Evolutionary conservation across 1,284 basidiomycete genomes (phyloP).

Genomic region (Rhodotorula sp.): DNA sequence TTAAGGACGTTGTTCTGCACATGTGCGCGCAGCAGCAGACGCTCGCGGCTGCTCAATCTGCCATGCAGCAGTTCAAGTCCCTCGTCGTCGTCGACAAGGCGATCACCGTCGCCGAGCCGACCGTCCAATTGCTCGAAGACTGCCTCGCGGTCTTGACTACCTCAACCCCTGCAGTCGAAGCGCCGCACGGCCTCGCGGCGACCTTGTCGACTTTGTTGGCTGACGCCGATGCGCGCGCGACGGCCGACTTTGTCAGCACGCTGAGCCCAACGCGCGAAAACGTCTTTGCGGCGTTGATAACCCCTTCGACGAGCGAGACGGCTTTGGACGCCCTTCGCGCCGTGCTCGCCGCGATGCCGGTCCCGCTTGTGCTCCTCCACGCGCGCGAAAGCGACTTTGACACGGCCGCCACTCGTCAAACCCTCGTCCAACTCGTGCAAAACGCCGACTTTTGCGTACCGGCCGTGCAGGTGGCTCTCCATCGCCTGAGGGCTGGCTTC

Average conservation of each 20-base stretch:
- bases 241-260: neutral
- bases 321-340: neutral
- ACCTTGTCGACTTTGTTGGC: neutral
- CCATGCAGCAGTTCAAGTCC: neutral
- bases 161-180: neutral
- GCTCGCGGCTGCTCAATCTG: neutral
- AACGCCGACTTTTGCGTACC: neutral
- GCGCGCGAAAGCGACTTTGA: slow-evolving; percentile 6
- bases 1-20: slow-evolving; percentile 9
- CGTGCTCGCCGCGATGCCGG: slow-evolving; percentile 8
- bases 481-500: slow-evolving; percentile 18
- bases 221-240: neutral
- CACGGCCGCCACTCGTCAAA: neutral
- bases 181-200: neutral
- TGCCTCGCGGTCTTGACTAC: slow-evolving; percentile 1
- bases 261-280: slow-evolving; percentile 7
- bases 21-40: slow-evolving; percentile 7
- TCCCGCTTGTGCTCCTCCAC: slow-evolving; percentile 26
- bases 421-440: neutral
- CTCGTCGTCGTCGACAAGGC: slow-evolving; percentile 1
- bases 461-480: slow-evolving; percentile 19
- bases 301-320: neutral
- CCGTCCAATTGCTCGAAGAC: slow-evolving; percentile 2
- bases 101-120: neutral
- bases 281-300: neutral